These are phyloP conservation scores for Aspergillus brunneoviolaceus DNA, from an alignment of 2,329 filamentous ascomycete species.

Conservation along the genomic window DNA sequence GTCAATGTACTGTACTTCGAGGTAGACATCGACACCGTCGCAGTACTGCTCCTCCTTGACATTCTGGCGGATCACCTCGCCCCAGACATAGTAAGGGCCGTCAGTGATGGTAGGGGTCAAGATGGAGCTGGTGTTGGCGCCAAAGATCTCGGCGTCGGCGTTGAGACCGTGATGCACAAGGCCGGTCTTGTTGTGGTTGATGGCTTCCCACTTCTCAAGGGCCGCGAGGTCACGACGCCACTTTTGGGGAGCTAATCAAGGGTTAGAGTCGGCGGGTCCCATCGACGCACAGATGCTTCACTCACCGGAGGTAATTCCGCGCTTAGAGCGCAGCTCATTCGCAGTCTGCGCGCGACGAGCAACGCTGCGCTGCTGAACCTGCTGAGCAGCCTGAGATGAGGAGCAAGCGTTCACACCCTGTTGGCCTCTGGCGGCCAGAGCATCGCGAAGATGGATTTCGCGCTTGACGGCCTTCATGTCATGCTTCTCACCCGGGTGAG, in stretches of 20 bases:
- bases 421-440: conserved; percentile 25
- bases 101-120: conserved; percentile 46
- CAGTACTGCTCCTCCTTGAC: conserved; percentile 40
- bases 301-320: conserved; percentile 28
- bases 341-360: conserved; percentile 29
- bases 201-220: conserved; percentile 39
- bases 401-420: conserved; percentile 27
- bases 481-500: conserved; percentile 34
- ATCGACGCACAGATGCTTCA: neutral
- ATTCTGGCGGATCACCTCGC: conserved; percentile 45
- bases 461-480: conserved; percentile 29
- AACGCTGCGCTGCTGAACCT: conserved; percentile 28
- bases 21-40: conserved; percentile 43
- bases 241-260: conserved; percentile 23
- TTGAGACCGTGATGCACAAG: conserved; percentile 26
- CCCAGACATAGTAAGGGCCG: conserved; percentile 48
- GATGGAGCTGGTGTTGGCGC: conserved; percentile 46
- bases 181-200: conserved; percentile 42
- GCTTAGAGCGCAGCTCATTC: conserved; percentile 26
- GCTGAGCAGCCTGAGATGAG: conserved; percentile 21
- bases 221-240: conserved; percentile 39
- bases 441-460: conserved; percentile 30
- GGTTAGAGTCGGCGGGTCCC: neutral
- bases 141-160: conserved; percentile 36
- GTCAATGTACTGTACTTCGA: conserved; percentile 50